Evolutionary conservation across 2,329 filamentous ascomycete genomes (phyloP).

Genomic region (Stromatinia cepivora): DNA sequence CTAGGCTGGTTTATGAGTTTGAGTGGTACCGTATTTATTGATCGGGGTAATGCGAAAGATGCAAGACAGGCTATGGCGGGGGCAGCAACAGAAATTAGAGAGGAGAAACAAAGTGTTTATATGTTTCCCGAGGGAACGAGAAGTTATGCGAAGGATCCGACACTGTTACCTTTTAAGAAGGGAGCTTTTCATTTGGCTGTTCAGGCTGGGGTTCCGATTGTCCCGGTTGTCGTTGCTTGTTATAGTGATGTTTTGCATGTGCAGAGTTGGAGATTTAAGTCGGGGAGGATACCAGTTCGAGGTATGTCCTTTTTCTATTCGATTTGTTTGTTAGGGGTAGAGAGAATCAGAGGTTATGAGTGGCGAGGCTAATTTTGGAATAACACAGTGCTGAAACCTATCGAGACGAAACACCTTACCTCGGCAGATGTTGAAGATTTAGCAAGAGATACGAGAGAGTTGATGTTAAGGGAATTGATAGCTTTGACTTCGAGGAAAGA

Average conservation of each 20-base stretch:
- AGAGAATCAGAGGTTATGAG: too few relatives aligned
- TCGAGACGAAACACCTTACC: conserved; percentile 72
- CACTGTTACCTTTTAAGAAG: conserved; percentile 95
- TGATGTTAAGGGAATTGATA: conserved; percentile 71
- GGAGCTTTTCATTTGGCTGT: conserved; percentile 95
- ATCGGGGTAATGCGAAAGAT: conserved; percentile 79
- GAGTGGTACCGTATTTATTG: conserved; percentile 91
- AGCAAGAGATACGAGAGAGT: conserved; percentile 64
- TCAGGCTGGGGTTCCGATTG: conserved; percentile 88
- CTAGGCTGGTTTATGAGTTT: conserved; percentile 93
- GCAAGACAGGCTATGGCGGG: conserved; percentile 83
- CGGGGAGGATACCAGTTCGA: conserved; percentile 73
- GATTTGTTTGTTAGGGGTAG: not conserved
- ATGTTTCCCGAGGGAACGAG: conserved; percentile 93
- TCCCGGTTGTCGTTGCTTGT: conserved; percentile 80
- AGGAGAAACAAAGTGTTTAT: conserved; percentile 72
- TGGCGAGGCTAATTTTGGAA: conserved; percentile 24
- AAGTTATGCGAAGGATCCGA: conserved; percentile 80
- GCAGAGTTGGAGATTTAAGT: conserved; percentile 63
- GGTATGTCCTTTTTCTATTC: conserved; percentile 49
- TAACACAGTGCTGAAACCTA: conserved; percentile 70
- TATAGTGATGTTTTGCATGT: conserved; percentile 72
- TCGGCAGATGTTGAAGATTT: conserved; percentile 76
- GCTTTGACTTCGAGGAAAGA: conserved; percentile 54
- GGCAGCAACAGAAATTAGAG: conserved; percentile 77